Evolutionary conservation across 805 yeast genomes (phyloP).

Genomic region (Cyberlindnera amylophila): DNA sequence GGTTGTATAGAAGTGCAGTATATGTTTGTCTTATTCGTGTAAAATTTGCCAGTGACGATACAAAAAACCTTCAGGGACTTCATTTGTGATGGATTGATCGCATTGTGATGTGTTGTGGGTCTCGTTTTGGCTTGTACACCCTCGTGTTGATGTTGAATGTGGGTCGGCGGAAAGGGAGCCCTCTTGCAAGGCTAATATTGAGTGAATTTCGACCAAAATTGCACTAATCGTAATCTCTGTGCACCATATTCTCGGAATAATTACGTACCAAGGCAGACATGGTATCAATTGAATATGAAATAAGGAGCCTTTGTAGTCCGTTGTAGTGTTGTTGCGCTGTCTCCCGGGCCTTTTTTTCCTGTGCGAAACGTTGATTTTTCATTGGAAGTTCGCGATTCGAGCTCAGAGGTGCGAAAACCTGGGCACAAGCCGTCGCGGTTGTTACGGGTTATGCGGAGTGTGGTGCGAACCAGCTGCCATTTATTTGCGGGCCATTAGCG

Average conservation of each 20-base stretch:
- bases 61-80: background rate
- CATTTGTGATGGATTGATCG: background rate
- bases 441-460: background rate
- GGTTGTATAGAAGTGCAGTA: too few species aligned
- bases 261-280: constrained; percentile 22
- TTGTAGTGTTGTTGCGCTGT: background rate
- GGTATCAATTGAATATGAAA: constrained; percentile 14
- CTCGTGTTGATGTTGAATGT: background rate
- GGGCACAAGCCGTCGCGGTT: background rate
- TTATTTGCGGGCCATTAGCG: too few species aligned
- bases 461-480: too few species aligned
- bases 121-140: background rate
- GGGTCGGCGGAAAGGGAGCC: background rate
- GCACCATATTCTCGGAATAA: background rate
- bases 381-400: constrained; percentile 12
- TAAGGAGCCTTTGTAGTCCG: background rate
- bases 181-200: background rate
- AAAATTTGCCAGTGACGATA: too few species aligned
- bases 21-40: too few species aligned
- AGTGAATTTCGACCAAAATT: background rate
- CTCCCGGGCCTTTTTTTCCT: constrained; percentile 10
- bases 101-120: background rate
- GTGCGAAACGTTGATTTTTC: constrained; percentile 15
- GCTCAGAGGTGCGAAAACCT: background rate
- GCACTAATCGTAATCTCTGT: background rate